Conservation (phyloP, 1,284 basidiomycete species). For the Pseudomicrostroma phylloplanum region DNA sequence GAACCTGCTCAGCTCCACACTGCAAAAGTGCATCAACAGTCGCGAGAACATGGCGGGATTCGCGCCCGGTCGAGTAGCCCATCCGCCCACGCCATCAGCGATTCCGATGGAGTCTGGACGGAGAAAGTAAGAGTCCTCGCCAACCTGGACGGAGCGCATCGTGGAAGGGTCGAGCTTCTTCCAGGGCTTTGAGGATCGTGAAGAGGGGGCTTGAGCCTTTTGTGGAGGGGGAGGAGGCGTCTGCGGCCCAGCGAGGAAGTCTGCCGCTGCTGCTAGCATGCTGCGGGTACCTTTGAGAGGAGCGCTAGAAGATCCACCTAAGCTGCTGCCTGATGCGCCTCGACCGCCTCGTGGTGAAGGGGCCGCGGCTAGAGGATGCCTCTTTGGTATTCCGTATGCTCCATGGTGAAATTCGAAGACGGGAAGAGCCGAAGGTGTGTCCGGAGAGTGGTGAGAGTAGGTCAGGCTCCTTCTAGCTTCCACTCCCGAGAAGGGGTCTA, state of each 20-base stretch:
- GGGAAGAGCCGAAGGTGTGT: neutral
- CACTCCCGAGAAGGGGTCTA: neutral
- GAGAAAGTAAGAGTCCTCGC: slow-evolving; percentile 80
- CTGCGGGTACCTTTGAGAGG: slow-evolving; percentile 29
- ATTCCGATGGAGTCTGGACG: slow-evolving; percentile 74
- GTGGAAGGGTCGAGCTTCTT: slow-evolving; percentile 9
- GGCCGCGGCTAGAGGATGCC: slow-evolving; percentile 34
- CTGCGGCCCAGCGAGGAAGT: slow-evolving; percentile 29
- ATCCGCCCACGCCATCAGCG: slow-evolving; percentile 82
- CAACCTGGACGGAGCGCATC: slow-evolving; percentile 63
- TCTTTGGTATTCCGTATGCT: slow-evolving; percentile 54
- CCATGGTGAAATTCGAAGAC: slow-evolving; percentile 41
- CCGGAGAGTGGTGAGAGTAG: neutral
- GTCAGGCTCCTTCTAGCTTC: neutral
- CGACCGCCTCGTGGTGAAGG: slow-evolving; percentile 16
- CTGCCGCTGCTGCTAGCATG: slow-evolving; percentile 43
- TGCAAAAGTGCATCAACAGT: slow-evolving; percentile 79
- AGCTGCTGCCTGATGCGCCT: slow-evolving; percentile 9
- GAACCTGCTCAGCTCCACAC: slow-evolving; percentile 54
- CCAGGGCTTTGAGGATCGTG: neutral
- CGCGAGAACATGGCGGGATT: slow-evolving; percentile 72
- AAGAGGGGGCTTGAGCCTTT: slow-evolving; percentile 21
- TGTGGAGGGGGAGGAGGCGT: slow-evolving; percentile 7
- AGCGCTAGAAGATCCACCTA: slow-evolving; percentile 8
- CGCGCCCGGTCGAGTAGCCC: slow-evolving; percentile 59